Evolutionary conservation across 2,329 filamentous ascomycete species (phyloP).

Genomic region (Diaporthe caulivora): DNA sequence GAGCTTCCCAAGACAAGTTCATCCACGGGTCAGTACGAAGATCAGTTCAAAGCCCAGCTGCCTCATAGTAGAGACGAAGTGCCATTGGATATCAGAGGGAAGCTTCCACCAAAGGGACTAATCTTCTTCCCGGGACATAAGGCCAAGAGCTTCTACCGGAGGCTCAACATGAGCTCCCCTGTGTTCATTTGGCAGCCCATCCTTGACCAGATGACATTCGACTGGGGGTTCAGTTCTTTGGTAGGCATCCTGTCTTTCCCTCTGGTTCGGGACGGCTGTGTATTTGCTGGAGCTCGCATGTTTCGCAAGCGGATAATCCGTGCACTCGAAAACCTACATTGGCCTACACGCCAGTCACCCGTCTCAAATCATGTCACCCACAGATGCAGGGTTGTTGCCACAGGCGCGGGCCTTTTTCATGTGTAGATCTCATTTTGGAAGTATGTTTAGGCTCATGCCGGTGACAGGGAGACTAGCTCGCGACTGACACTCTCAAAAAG

Average conservation of each 20-base stretch:
- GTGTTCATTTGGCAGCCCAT: constrained; percentile 9
- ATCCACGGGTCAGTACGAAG: constrained; percentile 11
- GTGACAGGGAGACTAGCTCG: constrained; percentile 22
- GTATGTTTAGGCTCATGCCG: constrained; percentile 18
- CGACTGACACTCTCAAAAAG: constrained; percentile 30
- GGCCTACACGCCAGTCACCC: neutral
- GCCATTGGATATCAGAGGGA: constrained; percentile 1
- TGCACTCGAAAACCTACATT: neutral
- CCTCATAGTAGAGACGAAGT: constrained; percentile 20
- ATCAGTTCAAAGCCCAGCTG: constrained; percentile 17
- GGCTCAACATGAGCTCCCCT: neutral
- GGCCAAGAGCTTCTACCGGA: neutral
- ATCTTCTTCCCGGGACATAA: neutral
- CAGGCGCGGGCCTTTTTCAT: neutral
- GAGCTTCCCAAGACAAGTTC: constrained; percentile 6
- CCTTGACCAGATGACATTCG: constrained; percentile 9
- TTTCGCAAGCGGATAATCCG: neutral
- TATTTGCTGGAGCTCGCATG: constrained; percentile 29
- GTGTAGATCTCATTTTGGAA: constrained; percentile 22
- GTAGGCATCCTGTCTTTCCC: neutral
- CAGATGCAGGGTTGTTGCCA: neutral
- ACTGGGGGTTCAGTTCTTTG: neutral
- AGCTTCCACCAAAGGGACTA: neutral
- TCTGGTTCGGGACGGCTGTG: neutral
- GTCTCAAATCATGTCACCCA: constrained; percentile 3